A percentile compares a stretch with the other conserved stretches of the same genome.
Evolutionary conservation across 768 basidiomycete genomes (phyloP).

Genomic region (Termitomyces sp.): DNA sequence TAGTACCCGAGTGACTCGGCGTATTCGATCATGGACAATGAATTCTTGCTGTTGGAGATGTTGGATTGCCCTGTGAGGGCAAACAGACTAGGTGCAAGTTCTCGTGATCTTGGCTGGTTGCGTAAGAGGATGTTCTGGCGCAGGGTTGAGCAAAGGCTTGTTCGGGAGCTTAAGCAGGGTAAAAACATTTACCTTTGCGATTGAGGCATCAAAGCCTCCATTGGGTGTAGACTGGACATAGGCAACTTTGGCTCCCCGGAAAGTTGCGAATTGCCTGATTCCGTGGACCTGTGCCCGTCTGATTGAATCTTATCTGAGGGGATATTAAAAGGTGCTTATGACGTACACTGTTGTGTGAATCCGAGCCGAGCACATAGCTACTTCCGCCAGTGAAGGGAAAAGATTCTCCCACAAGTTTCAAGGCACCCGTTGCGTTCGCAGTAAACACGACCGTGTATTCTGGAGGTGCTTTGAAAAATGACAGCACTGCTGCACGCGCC

Average conservation of each 20-base stretch:
- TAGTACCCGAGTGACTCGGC: slow-evolving; percentile 68
- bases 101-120: slow-evolving; percentile 41
- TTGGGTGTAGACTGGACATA: slow-evolving; percentile 63
- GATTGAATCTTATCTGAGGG: slow-evolving; percentile 1
- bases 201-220: slow-evolving; percentile 59
- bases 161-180: neutral
- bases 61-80: slow-evolving; percentile 82
- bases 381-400: slow-evolving; percentile 65
- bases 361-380: slow-evolving; percentile 63
- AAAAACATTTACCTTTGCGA: slow-evolving; percentile 49
- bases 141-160: slow-evolving; percentile 18
- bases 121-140: slow-evolving; percentile 51
- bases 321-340: neutral
- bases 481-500: slow-evolving; percentile 68
- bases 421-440: slow-evolving; percentile 71
- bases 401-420: slow-evolving; percentile 80
- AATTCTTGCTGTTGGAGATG: slow-evolving; percentile 70
- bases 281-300: slow-evolving; percentile 47
- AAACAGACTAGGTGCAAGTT: slow-evolving; percentile 56
- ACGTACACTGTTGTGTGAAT: slow-evolving; percentile 78
- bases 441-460: slow-evolving; percentile 84
- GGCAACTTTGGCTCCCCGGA: slow-evolving; percentile 49
- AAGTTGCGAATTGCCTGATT: slow-evolving; percentile 65
- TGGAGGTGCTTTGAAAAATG: slow-evolving; percentile 72
- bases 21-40: slow-evolving; percentile 58